Evolutionary conservation across 169 alveolate species (phyloP).

Genomic region (Cytauxzoon felis): DNA sequence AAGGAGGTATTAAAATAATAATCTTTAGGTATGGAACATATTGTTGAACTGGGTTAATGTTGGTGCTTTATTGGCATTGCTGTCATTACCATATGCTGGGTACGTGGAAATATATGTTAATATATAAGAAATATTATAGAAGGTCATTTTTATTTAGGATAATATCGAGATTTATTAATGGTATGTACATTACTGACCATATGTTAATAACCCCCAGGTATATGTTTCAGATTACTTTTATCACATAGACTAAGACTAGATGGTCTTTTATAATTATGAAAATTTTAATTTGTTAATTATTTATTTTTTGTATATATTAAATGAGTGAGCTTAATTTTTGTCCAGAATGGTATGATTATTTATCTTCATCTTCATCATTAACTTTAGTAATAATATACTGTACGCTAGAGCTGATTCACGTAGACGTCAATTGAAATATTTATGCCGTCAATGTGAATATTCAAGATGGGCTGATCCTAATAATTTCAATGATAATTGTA

Average conservation of each 20-base stretch:
- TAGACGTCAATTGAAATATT: slow-evolving; percentile 62
- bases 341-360: slow-evolving; percentile 55
- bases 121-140: slow-evolving; percentile 2
- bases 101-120: not conserved
- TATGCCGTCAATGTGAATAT: slow-evolving; percentile 73
- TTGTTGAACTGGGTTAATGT: slow-evolving; percentile 52
- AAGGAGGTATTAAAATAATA: no score
- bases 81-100: slow-evolving; percentile 33
- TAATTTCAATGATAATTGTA: slow-evolving; percentile 63
- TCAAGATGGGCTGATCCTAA: slow-evolving; percentile 63
- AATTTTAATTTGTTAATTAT: not conserved
- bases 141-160: not conserved
- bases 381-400: slow-evolving; percentile 69
- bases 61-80: slow-evolving; percentile 29
- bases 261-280: not conserved
- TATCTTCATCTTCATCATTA: not conserved
- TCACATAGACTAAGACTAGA: not conserved
- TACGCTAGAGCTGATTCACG: slow-evolving; percentile 67
- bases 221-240: slow-evolving; percentile 2
- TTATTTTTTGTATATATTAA: not conserved
- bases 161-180: slow-evolving; percentile 12
- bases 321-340: slow-evolving; percentile 66
- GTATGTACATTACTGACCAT: not conserved
- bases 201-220: not conserved
- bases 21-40: slow-evolving; percentile 53